Conservation (phyloP, 805 yeast species). For the Ogataea corticis region DNA sequence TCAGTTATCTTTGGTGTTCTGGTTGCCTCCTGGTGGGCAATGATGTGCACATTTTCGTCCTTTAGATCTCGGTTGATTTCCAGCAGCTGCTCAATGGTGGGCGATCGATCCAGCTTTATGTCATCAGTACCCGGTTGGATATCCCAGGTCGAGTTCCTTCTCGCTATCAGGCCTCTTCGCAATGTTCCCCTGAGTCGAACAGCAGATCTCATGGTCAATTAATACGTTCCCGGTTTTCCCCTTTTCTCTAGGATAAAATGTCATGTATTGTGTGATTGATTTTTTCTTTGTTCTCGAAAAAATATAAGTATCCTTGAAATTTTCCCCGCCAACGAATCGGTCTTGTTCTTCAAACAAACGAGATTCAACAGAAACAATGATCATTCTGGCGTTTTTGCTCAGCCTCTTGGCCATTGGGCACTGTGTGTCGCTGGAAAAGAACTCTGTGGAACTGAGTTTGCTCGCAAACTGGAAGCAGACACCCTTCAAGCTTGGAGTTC, state of each 20-base stretch:
- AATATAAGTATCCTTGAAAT: background rate
- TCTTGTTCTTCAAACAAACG: background rate
- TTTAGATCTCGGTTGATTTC: conserved; percentile 16
- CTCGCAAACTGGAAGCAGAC: conserved; percentile 42
- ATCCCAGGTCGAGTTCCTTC: conserved; percentile 1
- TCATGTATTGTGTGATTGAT: too few relatives aligned
- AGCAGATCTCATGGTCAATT: too few relatives aligned
- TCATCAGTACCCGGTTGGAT: background rate
- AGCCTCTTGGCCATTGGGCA: background rate
- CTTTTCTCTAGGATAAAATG: too few relatives aligned
- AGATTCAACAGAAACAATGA: background rate
- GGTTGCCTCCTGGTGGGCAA: background rate
- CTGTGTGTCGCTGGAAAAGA: conserved; percentile 10
- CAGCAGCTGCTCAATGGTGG: conserved; percentile 18
- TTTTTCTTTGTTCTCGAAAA: too few relatives aligned
- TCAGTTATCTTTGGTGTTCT: background rate
- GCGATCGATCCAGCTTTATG: conserved; percentile 7
- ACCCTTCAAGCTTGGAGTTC: conserved; percentile 42
- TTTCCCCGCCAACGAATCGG: background rate
- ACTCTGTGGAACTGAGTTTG: conserved; percentile 32
- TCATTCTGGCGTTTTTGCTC: conserved; percentile 4
- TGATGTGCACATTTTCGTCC: conserved; percentile 21
- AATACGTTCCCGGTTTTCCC: too few relatives aligned
- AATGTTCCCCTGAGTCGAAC: background rate
- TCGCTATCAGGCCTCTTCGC: background rate